Evolutionary conservation across 345 rosid species (phyloP).

Genomic region (Pugionium dolabratum): DNA sequence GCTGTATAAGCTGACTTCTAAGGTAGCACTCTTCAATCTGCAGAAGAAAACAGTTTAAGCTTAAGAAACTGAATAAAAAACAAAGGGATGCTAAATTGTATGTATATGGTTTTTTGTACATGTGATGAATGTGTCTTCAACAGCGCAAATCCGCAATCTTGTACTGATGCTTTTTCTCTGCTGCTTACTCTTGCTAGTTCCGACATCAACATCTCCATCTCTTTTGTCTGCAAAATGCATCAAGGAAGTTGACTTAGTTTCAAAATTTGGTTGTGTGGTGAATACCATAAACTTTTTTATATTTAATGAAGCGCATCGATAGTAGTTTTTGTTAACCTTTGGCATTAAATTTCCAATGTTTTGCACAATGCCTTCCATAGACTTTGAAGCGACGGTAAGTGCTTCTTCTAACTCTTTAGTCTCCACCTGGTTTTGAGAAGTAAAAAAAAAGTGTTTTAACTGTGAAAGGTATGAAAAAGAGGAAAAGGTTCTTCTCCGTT

Average conservation of each 20-base stretch:
- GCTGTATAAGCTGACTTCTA: slow-evolving; percentile 64
- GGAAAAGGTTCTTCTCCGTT: background rate
- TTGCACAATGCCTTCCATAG: slow-evolving; percentile 58
- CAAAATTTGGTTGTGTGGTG: background rate
- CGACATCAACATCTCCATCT: slow-evolving; percentile 61
- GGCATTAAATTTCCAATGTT: slow-evolving; percentile 53
- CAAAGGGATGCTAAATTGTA: background rate
- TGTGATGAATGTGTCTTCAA: slow-evolving; percentile 52
- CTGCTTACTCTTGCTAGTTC: slow-evolving; percentile 71
- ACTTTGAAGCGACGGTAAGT: slow-evolving; percentile 52
- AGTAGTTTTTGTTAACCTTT: slow-evolving; percentile 46
- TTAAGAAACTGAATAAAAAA: slow-evolving; percentile 5
- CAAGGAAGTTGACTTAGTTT: slow-evolving; percentile 5
- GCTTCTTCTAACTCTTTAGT: slow-evolving; percentile 60
- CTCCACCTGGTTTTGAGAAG: slow-evolving; percentile 52
- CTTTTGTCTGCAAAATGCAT: slow-evolving; percentile 58
- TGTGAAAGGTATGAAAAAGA: background rate
- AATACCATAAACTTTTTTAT: too few relatives aligned
- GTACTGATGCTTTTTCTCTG: slow-evolving; percentile 57
- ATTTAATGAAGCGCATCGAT: background rate
- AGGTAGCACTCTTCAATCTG: slow-evolving; percentile 83
- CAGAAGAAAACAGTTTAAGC: background rate
- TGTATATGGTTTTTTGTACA: slow-evolving; percentile 42
- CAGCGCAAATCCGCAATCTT: slow-evolving; percentile 66
- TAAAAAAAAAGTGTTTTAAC: background rate